phyloP scores from a whole-genome alignment of 371 early-diverging fungal species.

The Coemansia sp. region DNA sequence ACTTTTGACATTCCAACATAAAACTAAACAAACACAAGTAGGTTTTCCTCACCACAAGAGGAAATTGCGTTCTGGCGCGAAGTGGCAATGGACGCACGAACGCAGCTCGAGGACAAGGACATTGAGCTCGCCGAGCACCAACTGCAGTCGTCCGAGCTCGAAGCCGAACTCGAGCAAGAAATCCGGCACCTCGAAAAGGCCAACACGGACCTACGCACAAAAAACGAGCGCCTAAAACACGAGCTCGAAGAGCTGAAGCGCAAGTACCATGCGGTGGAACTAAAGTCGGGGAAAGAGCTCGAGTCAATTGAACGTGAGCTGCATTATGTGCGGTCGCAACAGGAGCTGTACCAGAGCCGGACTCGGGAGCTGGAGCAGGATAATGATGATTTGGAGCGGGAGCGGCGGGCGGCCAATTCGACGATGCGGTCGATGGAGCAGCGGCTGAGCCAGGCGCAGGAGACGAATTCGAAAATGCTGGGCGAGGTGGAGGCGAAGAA shows the following conservation, averaged over 20 bases:
- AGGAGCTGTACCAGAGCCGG: slow-evolving; percentile 69
- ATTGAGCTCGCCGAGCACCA: slow-evolving; percentile 43
- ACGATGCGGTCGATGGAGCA: slow-evolving; percentile 69
- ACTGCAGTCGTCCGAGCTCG: slow-evolving; percentile 42
- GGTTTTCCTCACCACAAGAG: slow-evolving; percentile 48
- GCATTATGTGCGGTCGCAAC: slow-evolving; percentile 68
- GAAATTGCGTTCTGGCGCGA: slow-evolving; percentile 52
- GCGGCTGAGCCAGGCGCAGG: slow-evolving; percentile 68
- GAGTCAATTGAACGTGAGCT: slow-evolving; percentile 74
- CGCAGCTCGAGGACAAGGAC: slow-evolving; percentile 34
- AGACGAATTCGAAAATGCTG: slow-evolving; percentile 66
- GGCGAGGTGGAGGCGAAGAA: slow-evolving; percentile 69
- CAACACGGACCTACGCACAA: slow-evolving; percentile 36
- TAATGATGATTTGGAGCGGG: slow-evolving; percentile 75
- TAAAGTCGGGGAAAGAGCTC: slow-evolving; percentile 63
- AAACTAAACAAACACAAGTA: slow-evolving; percentile 10
- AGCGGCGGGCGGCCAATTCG: slow-evolving; percentile 65
- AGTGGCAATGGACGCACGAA: slow-evolving; percentile 24
- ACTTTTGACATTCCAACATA: neutral
- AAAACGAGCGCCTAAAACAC: slow-evolving; percentile 45
- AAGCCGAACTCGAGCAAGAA: slow-evolving; percentile 50
- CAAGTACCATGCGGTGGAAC: slow-evolving; percentile 58
- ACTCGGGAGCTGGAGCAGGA: slow-evolving; percentile 75
- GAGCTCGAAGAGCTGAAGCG: slow-evolving; percentile 78
- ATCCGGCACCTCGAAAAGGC: slow-evolving; percentile 48